Conservation (phyloP, 176 grass and related monocot species). For the Triticum dicoccoides region DNA sequence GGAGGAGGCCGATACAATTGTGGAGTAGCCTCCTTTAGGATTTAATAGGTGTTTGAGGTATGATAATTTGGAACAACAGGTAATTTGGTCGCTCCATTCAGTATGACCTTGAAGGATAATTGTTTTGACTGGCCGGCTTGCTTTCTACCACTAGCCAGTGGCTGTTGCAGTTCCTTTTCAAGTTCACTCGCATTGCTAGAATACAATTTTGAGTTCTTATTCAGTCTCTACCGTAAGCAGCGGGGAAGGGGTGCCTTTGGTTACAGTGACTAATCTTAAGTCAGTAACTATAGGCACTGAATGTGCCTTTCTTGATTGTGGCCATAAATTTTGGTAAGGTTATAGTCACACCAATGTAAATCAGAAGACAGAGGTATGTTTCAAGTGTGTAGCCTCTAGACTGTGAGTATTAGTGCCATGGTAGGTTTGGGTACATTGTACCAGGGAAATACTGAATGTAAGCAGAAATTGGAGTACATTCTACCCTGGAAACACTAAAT, state of each 20-base stretch:
- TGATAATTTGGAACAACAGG: neutral
- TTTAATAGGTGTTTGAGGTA: neutral
- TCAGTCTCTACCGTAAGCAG: neutral
- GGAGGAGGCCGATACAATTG: no score
- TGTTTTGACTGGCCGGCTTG: neutral
- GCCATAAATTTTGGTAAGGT: neutral
- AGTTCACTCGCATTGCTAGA: neutral
- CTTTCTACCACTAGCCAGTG: neutral
- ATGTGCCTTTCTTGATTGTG: neutral
- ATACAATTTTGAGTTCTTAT: neutral
- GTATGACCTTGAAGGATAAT: neutral
- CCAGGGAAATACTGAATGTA: neutral
- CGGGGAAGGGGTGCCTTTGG: neutral
- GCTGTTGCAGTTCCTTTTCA: neutral
- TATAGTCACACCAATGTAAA: neutral
- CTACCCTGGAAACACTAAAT: no score
- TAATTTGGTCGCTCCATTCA: neutral
- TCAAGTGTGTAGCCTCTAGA: neutral
- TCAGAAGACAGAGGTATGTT: constrained; percentile 21
- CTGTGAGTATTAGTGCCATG: neutral
- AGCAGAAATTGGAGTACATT: no score
- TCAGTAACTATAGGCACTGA: neutral
- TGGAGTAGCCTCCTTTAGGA: no score
- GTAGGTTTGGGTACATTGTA: neutral
- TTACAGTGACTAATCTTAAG: neutral